These are phyloP conservation scores for Colletotrichum ledebouriae DNA, from an alignment of 2,329 filamentous ascomycete genomes.

Conservation along the genomic window DNA sequence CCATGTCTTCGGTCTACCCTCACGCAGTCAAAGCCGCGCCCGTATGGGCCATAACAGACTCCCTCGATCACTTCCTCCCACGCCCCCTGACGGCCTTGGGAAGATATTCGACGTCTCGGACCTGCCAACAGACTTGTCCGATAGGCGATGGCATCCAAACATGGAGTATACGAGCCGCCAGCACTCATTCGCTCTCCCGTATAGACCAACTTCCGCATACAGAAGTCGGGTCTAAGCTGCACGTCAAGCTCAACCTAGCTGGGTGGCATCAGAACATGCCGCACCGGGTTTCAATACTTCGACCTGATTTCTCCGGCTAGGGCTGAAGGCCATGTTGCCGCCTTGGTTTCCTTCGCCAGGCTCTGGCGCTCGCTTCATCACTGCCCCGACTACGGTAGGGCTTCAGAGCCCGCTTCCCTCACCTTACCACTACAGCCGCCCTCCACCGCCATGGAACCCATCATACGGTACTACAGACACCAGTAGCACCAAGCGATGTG, in stretches of 20 bases:
- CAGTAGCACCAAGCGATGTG: background rate
- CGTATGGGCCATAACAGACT: background rate
- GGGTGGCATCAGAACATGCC: background rate
- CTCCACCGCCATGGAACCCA: conserved; percentile 9
- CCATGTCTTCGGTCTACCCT: background rate
- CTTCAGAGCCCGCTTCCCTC: background rate
- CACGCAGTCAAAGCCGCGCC: too few species aligned
- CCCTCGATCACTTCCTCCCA: background rate
- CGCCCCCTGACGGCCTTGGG: conserved; percentile 7
- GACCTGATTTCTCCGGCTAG: conserved; percentile 12
- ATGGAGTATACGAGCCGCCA: background rate
- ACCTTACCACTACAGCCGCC: background rate
- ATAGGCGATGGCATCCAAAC: background rate
- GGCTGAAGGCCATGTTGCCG: conserved; percentile 8
- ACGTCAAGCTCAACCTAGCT: background rate
- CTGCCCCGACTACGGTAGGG: background rate
- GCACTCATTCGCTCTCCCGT: conserved; percentile 1
- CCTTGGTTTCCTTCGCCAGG: conserved; percentile 1
- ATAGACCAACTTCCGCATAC: background rate
- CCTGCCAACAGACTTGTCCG: too few species aligned
- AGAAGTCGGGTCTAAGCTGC: background rate
- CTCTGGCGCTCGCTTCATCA: conserved; percentile 6
- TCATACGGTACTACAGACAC: conserved; percentile 4
- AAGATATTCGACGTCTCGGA: too few species aligned
- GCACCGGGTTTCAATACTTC: background rate